These are phyloP conservation scores for Fraxinus cuspidata DNA, from an alignment of 257 asterid genomes.

Conservation along the genomic window DNA sequence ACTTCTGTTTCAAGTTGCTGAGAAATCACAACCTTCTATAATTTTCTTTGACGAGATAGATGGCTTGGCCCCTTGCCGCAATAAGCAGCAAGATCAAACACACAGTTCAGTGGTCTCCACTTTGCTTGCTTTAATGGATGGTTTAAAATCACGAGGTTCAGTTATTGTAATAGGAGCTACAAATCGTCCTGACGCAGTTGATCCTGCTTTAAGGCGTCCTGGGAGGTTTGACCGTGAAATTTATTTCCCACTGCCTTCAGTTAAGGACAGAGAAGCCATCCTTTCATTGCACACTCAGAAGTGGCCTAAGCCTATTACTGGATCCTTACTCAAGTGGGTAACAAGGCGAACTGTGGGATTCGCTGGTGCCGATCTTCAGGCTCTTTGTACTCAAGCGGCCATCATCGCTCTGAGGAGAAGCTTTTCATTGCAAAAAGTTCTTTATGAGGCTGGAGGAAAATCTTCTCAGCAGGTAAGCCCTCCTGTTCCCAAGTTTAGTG, in stretches of 20 bases:
- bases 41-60: conserved; percentile 98
- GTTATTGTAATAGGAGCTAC: conserved; percentile 98
- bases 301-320: conserved; percentile 91
- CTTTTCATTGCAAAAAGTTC: conserved; percentile 84
- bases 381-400: conserved; percentile 97
- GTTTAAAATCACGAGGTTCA: conserved; percentile 93
- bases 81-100: conserved; percentile 93
- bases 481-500: conserved; percentile 66
- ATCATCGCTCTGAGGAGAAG: conserved; percentile 76
- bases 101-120: conserved; percentile 99
- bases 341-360: conserved; percentile 86
- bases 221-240: conserved; percentile 98
- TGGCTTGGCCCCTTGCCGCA: conserved; percentile 97
- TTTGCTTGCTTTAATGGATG: conserved; percentile 97
- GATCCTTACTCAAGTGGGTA: conserved; percentile 79
- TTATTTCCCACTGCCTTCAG: conserved; percentile 91
- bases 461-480: conserved; percentile 42
- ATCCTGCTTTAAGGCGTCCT: conserved; percentile 98
- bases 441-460: conserved; percentile 57
- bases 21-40: conserved; percentile 97
- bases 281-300: conserved; percentile 83
- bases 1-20: conserved; percentile 95
- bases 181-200: conserved; percentile 97
- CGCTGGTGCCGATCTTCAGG: conserved; percentile 99
- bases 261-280: conserved; percentile 87